Evolutionary conservation across 176 grass and related monocot species (phyloP).

Genomic region (Alloteropsis semialata): DNA sequence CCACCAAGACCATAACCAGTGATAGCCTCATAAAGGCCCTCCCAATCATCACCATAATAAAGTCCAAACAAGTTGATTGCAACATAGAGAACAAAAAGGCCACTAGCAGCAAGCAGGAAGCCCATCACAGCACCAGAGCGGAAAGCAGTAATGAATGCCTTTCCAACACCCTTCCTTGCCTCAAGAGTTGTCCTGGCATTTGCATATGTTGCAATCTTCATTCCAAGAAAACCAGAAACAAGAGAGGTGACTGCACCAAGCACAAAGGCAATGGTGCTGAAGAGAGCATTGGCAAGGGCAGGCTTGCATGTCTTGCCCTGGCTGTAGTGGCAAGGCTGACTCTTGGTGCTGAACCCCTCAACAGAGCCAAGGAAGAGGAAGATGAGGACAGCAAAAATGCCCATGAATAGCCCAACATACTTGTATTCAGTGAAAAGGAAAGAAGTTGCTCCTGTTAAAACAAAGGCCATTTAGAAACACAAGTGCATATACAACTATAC

Average conservation of each 20-base stretch:
- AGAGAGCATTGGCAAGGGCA: conserved; percentile 80
- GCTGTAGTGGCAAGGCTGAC: conserved; percentile 89
- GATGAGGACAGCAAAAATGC: conserved; percentile 72
- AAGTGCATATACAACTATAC: conserved; percentile 5
- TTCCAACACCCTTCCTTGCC: conserved; percentile 89
- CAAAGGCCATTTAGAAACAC: conserved; percentile 8
- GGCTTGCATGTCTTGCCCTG: conserved; percentile 85
- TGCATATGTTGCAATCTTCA: conserved; percentile 95
- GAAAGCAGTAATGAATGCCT: conserved; percentile 86
- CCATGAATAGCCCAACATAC: conserved; percentile 88
- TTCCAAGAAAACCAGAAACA: conserved; percentile 91
- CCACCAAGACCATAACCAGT: conserved; percentile 95
- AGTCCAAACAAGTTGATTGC: conserved; percentile 81
- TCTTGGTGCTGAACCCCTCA: conserved; percentile 85
- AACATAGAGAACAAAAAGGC: conserved; percentile 84
- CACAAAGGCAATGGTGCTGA: conserved; percentile 89
- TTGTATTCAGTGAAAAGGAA: conserved; percentile 93
- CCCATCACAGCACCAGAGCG: conserved; percentile 98
- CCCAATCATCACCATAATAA: conserved; percentile 97
- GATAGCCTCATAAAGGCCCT: conserved; percentile 88
- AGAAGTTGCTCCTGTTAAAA: conserved; percentile 86
- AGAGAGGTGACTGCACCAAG: conserved; percentile 86
- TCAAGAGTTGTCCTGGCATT: conserved; percentile 93
- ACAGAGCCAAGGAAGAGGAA: conserved; percentile 95
- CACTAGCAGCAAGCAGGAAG: conserved; percentile 94